Conservation (phyloP, 2,329 filamentous ascomycete species). For the Teratosphaeria epicoccoides region DNA sequence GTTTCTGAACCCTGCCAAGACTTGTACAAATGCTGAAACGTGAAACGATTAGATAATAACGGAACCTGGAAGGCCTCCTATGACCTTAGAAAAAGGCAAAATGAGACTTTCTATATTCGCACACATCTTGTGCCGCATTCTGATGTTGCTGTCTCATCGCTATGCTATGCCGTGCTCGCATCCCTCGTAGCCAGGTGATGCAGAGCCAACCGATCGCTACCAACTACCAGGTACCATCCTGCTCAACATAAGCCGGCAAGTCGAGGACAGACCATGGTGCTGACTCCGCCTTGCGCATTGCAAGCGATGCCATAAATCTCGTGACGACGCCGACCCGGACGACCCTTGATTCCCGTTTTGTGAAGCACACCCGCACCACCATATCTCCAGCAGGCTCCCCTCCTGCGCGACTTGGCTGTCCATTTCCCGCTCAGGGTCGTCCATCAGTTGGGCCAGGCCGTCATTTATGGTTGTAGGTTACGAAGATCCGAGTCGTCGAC, state of each 20-base stretch:
- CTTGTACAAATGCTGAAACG: too few species aligned
- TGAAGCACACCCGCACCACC: background rate
- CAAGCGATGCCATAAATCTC: background rate
- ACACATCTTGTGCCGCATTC: background rate
- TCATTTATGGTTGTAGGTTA: constrained; percentile 14
- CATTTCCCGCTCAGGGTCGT: constrained; percentile 20
- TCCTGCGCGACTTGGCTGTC: constrained; percentile 15
- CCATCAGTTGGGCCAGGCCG: constrained; percentile 21
- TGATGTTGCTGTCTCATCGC: background rate
- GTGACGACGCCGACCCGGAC: constrained; percentile 3
- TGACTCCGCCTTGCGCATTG: background rate
- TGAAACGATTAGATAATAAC: too few species aligned
- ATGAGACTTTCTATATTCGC: background rate
- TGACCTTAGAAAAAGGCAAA: too few species aligned
- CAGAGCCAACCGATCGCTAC: background rate
- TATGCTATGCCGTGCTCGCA: background rate
- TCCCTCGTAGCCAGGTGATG: background rate
- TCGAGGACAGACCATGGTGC: background rate
- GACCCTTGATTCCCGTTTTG: constrained; percentile 1
- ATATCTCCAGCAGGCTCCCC: constrained; percentile 1
- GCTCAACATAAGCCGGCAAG: background rate
- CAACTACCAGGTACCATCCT: background rate
- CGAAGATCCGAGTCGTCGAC: constrained; percentile 13
- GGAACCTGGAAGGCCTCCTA: too few species aligned
- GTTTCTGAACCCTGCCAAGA: background rate